Evolutionary conservation across 495 filamentous ascomycete species (phyloP).

Genomic region (Neurospora sublineolata): DNA sequence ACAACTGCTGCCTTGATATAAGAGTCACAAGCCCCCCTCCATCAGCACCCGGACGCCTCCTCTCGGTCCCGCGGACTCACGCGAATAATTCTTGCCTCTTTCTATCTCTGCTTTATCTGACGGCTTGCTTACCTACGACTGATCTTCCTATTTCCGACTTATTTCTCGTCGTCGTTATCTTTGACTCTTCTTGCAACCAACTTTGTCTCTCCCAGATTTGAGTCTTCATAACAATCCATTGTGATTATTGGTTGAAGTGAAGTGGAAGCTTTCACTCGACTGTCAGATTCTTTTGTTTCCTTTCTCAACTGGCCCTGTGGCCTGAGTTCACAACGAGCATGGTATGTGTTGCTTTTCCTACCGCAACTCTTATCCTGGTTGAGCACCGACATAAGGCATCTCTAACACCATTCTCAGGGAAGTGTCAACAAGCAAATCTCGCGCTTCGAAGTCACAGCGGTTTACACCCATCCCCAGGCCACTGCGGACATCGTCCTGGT

Average conservation of each 20-base stretch:
- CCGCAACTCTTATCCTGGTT: too few relatives aligned
- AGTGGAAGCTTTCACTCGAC: background rate
- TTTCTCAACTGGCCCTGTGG: background rate
- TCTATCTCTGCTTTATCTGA: background rate
- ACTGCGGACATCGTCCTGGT: conserved; percentile 64
- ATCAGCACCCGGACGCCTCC: background rate
- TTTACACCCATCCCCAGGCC: conserved; percentile 50
- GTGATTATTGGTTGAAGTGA: background rate
- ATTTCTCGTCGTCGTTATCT: background rate
- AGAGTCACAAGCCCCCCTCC: background rate
- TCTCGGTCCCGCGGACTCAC: background rate
- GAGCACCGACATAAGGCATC: background rate
- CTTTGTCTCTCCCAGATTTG: background rate
- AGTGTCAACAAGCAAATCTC: conserved; percentile 45
- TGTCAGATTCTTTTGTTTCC: background rate
- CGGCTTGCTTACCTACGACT: background rate
- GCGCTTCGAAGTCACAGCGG: conserved; percentile 57
- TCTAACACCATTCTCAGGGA: conserved; percentile 19
- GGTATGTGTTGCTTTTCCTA: background rate
- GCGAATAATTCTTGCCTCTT: background rate
- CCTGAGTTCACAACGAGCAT: background rate
- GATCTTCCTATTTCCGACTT: background rate
- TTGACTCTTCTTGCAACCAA: background rate
- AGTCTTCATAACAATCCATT: background rate
- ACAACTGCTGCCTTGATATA: background rate